These are phyloP conservation scores for Nakazawaea peltata DNA, from an alignment of 805 yeast species.

Conservation along the genomic window DNA sequence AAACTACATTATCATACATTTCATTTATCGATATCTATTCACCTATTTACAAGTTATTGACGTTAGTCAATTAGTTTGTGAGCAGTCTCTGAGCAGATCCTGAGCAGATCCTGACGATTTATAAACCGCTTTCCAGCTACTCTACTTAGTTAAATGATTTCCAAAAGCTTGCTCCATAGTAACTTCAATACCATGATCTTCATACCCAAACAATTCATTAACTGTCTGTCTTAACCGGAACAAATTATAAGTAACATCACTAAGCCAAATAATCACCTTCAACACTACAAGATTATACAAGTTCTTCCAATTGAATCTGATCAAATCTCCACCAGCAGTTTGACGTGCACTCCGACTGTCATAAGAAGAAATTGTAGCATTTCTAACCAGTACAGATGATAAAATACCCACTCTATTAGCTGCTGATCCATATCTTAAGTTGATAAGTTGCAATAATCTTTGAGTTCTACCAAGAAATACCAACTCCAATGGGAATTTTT, in stretches of 20 bases:
- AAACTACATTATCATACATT: too few relatives aligned
- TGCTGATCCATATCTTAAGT: conserved; percentile 60
- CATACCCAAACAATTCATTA: conserved; percentile 8
- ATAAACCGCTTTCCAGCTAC: too few relatives aligned
- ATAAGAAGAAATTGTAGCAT: conserved; percentile 3
- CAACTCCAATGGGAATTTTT: conserved; percentile 58
- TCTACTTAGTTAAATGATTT: too few relatives aligned
- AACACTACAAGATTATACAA: conserved; percentile 16
- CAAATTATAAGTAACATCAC: conserved; percentile 18
- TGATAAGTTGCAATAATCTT: conserved; percentile 68
- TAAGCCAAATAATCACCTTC: conserved; percentile 18
- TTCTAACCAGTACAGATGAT: conserved; percentile 44
- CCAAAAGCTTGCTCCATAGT: too few relatives aligned
- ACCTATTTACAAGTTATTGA: too few relatives aligned
- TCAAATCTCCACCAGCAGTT: conserved; percentile 8
- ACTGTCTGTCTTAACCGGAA: conserved; percentile 12
- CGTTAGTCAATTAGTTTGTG: too few relatives aligned
- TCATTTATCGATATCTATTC: too few relatives aligned
- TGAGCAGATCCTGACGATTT: too few relatives aligned
- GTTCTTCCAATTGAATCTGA: conserved; percentile 6
- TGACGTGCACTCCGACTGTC: conserved; percentile 9
- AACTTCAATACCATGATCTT: conserved; percentile 34
- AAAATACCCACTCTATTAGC: conserved; percentile 63
- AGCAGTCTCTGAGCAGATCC: too few relatives aligned
- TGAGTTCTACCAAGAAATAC: conserved; percentile 62